Conservation (phyloP, 768 basidiomycete species). For the Mycena metata region DNA sequence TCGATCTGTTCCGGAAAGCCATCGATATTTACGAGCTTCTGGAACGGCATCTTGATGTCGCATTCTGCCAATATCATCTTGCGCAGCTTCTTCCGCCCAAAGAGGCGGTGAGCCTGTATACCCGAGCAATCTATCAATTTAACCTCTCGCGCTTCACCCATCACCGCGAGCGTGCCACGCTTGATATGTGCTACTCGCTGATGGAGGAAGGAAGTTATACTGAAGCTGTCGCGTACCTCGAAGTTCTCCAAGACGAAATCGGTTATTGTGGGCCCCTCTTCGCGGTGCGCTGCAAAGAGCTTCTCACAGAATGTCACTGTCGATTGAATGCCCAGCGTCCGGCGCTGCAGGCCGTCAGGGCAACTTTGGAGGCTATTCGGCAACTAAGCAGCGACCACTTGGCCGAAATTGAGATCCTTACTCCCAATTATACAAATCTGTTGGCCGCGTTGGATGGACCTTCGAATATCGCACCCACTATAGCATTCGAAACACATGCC, state of each 20-base stretch:
- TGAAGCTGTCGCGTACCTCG: constrained; percentile 17
- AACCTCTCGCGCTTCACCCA: constrained; percentile 10
- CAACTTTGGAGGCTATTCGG: constrained; percentile 9
- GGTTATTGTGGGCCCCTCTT: constrained; percentile 17
- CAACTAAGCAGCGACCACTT: constrained; percentile 8
- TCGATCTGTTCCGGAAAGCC: constrained; percentile 14
- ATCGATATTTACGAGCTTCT: constrained; percentile 24
- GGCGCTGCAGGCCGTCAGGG: constrained; percentile 9
- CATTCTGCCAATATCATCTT: constrained; percentile 23
- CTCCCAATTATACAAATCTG: constrained; percentile 15
- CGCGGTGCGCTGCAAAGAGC: constrained; percentile 15
- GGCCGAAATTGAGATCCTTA: constrained; percentile 12
- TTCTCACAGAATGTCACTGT: constrained; percentile 20
- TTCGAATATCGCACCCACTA: neutral
- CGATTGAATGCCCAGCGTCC: constrained; percentile 11
- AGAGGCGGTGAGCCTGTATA: constrained; percentile 4
- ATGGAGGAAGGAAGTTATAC: constrained; percentile 16
- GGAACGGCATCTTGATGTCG: constrained; percentile 14
- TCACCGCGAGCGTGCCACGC: constrained; percentile 21
- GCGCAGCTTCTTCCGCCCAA: constrained; percentile 16
- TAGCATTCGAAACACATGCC: constrained; percentile 14
- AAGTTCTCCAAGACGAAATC: constrained; percentile 12
- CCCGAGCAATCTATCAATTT: constrained; percentile 11
- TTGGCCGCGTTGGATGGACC: constrained; percentile 22
- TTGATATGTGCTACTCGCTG: constrained; percentile 23